Conservation (phyloP, 257 asterid genomes). For the Eustoma russellianum region DNA sequence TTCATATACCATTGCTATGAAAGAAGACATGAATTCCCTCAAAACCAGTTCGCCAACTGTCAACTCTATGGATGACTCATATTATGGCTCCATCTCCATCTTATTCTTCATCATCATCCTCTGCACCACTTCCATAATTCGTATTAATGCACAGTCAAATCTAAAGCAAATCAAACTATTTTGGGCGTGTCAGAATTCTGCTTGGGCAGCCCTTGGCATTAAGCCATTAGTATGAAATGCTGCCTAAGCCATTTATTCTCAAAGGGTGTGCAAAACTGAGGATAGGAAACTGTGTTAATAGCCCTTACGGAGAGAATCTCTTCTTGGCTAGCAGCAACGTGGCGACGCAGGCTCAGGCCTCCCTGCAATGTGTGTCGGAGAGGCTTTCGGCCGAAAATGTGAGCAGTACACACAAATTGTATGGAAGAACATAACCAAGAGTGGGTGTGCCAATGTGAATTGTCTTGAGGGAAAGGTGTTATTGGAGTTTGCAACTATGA, state of each 20-base stretch:
- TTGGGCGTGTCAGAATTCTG: constrained; percentile 23
- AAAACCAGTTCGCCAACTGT: too few species aligned
- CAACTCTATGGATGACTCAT: too few species aligned
- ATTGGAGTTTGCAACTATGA: too few species aligned
- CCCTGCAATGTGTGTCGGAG: neutral
- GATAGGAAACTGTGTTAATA: constrained; percentile 10
- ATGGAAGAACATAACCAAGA: neutral
- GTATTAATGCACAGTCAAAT: too few species aligned
- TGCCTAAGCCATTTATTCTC: constrained; percentile 10
- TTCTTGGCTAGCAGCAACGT: too few species aligned
- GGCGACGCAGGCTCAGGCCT: neutral
- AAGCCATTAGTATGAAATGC: constrained; percentile 14
- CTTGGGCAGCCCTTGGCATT: constrained; percentile 18
- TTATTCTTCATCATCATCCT: too few species aligned
- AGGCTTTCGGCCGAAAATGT: neutral
- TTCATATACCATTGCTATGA: too few species aligned
- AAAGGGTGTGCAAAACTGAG: constrained; percentile 12
- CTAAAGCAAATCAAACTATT: too few species aligned
- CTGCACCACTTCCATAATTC: too few species aligned
- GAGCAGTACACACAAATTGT: neutral
- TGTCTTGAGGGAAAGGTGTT: neutral
- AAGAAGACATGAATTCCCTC: too few species aligned
- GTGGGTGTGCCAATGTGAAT: neutral
- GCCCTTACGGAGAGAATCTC: constrained; percentile 25
- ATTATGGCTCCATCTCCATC: too few species aligned